Conservation (phyloP, 805 yeast genomes). For the Lipomyces chichibuensis region DNA sequence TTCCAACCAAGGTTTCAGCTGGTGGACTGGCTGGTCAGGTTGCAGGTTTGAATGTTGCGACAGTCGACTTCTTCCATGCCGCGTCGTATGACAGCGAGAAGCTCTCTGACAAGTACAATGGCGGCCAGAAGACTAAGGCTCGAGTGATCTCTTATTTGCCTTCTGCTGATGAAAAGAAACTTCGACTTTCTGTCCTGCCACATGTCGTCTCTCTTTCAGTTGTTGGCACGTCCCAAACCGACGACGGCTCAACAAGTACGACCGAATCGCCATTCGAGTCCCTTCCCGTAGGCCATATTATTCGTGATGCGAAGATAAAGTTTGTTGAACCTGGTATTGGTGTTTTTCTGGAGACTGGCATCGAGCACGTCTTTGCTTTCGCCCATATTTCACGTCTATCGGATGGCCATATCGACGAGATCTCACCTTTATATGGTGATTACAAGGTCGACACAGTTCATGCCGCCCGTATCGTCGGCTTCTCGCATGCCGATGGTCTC, state of each 20-base stretch:
- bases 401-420: conserved; percentile 46
- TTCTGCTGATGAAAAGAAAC: conserved; percentile 49
- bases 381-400: conserved; percentile 72
- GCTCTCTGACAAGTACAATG: conserved; percentile 63
- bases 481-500: conserved; percentile 64
- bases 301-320: conserved; percentile 60
- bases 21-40: conserved; percentile 74
- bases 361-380: conserved; percentile 61
- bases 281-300: conserved; percentile 72
- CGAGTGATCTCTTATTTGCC: conserved; percentile 28
- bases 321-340: conserved; percentile 52
- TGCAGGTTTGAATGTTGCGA: conserved; percentile 63
- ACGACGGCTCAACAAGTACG: neutral
- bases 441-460: conserved; percentile 69
- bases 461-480: conserved; percentile 76
- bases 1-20: conserved; percentile 59
- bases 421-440: conserved; percentile 38
- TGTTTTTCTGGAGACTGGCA: conserved; percentile 52
- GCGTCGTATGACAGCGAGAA: conserved; percentile 52
- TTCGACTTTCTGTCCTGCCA: conserved; percentile 66
- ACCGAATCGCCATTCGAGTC: conserved; percentile 54
- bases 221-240: conserved; percentile 20
- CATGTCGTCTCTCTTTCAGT: conserved; percentile 50
- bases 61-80: conserved; percentile 69
- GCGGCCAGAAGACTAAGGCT: conserved; percentile 55